A percentile compares a stretch with the other conserved stretches of the same genome.
phyloP scores from a whole-genome alignment of 1,139 yeast genomes.

The Hyphopichia buzzinii region DNA sequence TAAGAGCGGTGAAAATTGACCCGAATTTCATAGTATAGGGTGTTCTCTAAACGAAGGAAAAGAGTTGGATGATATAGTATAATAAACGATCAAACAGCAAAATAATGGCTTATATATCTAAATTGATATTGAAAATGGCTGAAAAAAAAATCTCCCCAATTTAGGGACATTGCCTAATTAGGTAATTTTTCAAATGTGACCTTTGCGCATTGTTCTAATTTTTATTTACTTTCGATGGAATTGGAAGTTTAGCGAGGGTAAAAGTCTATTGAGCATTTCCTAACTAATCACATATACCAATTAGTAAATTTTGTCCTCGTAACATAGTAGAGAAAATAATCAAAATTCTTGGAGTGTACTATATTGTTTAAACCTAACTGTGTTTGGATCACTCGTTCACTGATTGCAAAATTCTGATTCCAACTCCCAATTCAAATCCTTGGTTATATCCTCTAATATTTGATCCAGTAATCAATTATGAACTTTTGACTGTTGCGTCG shows the following conservation, averaged over 20 bases:
- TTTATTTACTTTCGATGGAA: not conserved
- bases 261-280: not conserved
- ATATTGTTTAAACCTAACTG: too few species aligned
- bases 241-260: not conserved
- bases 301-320: too few species aligned
- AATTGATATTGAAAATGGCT: not conserved
- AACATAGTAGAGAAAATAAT: too few species aligned
- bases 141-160: not conserved
- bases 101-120: not conserved
- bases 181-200: slow-evolving; percentile 11
- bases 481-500: too few species aligned
- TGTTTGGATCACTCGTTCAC: too few species aligned
- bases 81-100: not conserved
- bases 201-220: slow-evolving; percentile 1
- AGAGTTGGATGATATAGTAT: not conserved
- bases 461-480: too few species aligned
- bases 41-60: slow-evolving; percentile 1
- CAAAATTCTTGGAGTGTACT: too few species aligned
- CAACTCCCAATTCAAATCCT: too few species aligned
- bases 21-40: slow-evolving; percentile 13
- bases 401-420: too few species aligned
- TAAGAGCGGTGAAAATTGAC: slow-evolving; percentile 6
- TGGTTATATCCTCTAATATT: too few species aligned
- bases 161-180: slow-evolving; percentile 10
- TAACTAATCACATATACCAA: too few species aligned